Base-by-base conservation (phyloP, 2,329 filamentous ascomycete genomes). In the Boeremia exigua region DNA sequence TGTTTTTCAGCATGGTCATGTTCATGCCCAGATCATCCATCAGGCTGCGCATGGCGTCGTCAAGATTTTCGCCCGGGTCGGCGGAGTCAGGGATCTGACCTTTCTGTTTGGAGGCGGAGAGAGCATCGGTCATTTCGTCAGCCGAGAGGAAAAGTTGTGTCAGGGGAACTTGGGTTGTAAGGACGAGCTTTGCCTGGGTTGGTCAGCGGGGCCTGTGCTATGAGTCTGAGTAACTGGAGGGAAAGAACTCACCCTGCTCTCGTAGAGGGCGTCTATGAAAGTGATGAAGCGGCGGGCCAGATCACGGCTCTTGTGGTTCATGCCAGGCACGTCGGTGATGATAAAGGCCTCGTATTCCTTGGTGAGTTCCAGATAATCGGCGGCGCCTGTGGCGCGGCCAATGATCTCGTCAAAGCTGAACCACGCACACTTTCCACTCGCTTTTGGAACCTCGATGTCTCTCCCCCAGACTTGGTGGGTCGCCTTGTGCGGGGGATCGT, bases 231-330 rank as follows among this genome's bases (percentile, higher is more conserved):
- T 14, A 14, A 30, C 12, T 8, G 14, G 15, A 11, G 39, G 14
- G 17, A 34, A 28, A 32, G 25, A 17, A 69, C 79, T 56, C 72
- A 85, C 83, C 65, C 82, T 76, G 61, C 78, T 81, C 76, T 99
- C 95, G 72, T 99, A 99, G 4, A 97, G 89, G 6, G 95, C 94
- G 73, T 99, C 95, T 62, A 99, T 91, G 67, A 99, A 97, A 0
- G 94, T 99, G 74, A 99, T 99, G 76, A 99, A 97, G 5, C 95
- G 84, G 11, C 95, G 82, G 0, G 95, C 95, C 34, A 96, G 83
- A 77, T 99, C 95, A 17, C 95, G 86, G 70, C 92, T 87, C 50
- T 86, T 86, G 62, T 92, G 85, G 36, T 89, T 95, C 95, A 99
- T 98, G 6, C 89, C 91, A 0, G 95, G 95, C 1, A 98, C 88